These are phyloP conservation scores for Starmera caribaea DNA, from an alignment of 805 yeast species.

Conservation along the genomic window DNA sequence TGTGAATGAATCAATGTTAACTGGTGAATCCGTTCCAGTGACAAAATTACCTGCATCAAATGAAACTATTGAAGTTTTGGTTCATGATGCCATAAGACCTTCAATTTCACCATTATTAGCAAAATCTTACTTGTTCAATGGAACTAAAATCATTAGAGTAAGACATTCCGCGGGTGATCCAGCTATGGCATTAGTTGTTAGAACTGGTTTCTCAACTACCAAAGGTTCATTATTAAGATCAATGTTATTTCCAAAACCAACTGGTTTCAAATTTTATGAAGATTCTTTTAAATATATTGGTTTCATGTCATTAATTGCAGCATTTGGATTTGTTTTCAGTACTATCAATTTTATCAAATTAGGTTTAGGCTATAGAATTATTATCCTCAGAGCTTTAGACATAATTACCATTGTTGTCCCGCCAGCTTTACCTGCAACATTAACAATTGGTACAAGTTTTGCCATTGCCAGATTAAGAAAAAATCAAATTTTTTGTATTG, in stretches of 20 bases:
- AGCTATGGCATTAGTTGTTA: constrained; percentile 78
- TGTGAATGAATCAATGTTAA: constrained; percentile 95
- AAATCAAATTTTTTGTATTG: constrained; percentile 72
- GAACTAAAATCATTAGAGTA: constrained; percentile 82
- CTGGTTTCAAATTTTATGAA: constrained; percentile 84
- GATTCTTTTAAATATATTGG: constrained; percentile 97
- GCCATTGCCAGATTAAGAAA: constrained; percentile 69
- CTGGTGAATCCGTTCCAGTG: constrained; percentile 98
- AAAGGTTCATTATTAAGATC: constrained; percentile 91
- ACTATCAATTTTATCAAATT: constrained; percentile 73
- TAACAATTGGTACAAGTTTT: constrained; percentile 93
- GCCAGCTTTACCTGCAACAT: constrained; percentile 96
- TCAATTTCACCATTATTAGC: constrained; percentile 58
- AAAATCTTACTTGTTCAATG: constrained; percentile 72
- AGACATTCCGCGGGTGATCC: constrained; percentile 46
- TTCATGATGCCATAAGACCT: constrained; percentile 44
- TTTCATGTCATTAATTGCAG: constrained; percentile 81
- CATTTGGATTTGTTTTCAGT: constrained; percentile 74
- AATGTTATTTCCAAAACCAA: constrained; percentile 93
- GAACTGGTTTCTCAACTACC: constrained; percentile 92
- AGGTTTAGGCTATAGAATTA: constrained; percentile 58
- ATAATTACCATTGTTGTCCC: constrained; percentile 95
- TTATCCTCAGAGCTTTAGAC: constrained; percentile 85
- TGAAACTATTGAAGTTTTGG: constrained; percentile 48
- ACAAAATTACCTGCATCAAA: constrained; percentile 62